Evolutionary conservation across 2,329 filamentous ascomycete species (phyloP), one percentile per base, ranked within the genome.

Genomic region (Cryoendolithus antarcticus): DNA sequence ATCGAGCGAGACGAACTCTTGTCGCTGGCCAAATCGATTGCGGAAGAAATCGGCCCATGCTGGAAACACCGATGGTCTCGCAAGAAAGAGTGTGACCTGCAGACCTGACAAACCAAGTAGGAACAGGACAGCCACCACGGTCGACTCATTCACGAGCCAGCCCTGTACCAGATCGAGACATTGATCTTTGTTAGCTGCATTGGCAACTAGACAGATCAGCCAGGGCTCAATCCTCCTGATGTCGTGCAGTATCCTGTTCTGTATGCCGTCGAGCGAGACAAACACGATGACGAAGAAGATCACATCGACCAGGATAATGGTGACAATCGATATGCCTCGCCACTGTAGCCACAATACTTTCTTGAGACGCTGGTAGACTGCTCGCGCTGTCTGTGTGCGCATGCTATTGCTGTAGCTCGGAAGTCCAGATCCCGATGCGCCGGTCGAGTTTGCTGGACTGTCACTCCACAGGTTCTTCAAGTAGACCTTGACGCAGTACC

Each of bases 401-500:
- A 88, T 65, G 58, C 85, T 93, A 55, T 75, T 77, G 9, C 74
- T 72, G 62, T 88, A 88, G 0, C 80, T 81, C 0, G 84, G 83
- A 27, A 93, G 66, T 24, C 71, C 40, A 29, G 83, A 86, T 40
- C 55, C 62, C 43, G 69, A 77, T 37, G 61, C 63, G 30, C 80
- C 78, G 0, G 82, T 86, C 4, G 80, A 78, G 29, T 73, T 67
- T 2, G 48, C 28, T 39, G 75, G 73, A 49, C 76, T 77, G 58
- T 93, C 85, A 44, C 77, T 73, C 57, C 63, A 68, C 40, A 94
- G 69, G 19, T 88, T 88, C 40, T 80, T 80, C 39, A 98, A 70
- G 58, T 96, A 98, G 35, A 98, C 85, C 56, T 93, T 86, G 63
- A 94, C 82, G 60, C 91, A 96, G 66, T 98, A 96, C 9, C 71